Evolutionary conservation across 768 basidiomycete genomes (phyloP).

Genomic region (Calocybe gangraenosa): DNA sequence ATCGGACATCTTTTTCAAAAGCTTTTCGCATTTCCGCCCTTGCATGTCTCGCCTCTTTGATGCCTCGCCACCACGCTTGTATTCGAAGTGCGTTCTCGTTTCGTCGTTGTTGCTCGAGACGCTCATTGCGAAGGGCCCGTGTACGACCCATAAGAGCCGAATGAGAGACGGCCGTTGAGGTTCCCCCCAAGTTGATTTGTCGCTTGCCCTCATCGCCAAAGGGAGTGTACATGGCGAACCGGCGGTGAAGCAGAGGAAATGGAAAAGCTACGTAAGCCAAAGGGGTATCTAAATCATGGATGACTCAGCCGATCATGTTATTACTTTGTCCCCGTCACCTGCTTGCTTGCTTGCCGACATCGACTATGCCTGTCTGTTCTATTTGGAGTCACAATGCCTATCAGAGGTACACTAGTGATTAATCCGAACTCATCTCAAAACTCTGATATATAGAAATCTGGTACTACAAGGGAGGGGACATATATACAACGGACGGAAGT

Average conservation of each 20-base stretch:
- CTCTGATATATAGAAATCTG: too few relatives aligned
- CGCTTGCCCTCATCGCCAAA: slow-evolving; percentile 9
- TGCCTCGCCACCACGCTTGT: slow-evolving; percentile 70
- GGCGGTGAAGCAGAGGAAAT: not conserved
- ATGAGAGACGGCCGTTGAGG: slow-evolving; percentile 45
- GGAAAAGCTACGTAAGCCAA: slow-evolving; percentile 1
- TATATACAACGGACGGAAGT: too few relatives aligned
- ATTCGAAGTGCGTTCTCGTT: slow-evolving; percentile 57
- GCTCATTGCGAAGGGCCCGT: slow-evolving; percentile 54
- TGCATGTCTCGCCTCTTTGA: slow-evolving; percentile 33
- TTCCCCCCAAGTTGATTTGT: slow-evolving; percentile 63
- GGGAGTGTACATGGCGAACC: slow-evolving; percentile 7
- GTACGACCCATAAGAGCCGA: slow-evolving; percentile 59
- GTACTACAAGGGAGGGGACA: too few relatives aligned
- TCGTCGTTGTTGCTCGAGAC: slow-evolving; percentile 48
- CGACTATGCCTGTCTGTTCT: too few relatives aligned
- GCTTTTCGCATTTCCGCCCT: slow-evolving; percentile 39
- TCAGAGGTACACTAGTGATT: too few relatives aligned
- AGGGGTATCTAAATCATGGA: too few relatives aligned
- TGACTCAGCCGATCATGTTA: too few relatives aligned
- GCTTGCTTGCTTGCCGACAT: too few relatives aligned
- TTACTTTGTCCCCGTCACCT: too few relatives aligned
- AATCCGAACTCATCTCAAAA: too few relatives aligned
- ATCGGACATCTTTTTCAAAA: slow-evolving; percentile 51
- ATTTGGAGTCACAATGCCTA: too few relatives aligned